phyloP scores from a whole-genome alignment of 495 filamentous ascomycete genomes.

The Schizothecium vesticola region DNA sequence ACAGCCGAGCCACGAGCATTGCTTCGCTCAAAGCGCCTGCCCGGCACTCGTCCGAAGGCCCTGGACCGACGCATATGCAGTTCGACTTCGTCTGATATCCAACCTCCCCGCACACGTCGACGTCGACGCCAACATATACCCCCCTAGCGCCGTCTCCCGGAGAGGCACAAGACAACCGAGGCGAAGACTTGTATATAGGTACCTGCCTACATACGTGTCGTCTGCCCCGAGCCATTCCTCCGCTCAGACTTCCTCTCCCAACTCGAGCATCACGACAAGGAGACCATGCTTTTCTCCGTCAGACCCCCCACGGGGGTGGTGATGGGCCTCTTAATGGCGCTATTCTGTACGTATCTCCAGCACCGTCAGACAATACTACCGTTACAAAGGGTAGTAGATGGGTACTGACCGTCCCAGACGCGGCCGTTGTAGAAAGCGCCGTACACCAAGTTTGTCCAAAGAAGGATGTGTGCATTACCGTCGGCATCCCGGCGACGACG shows the following conservation, averaged over 20 bases:
- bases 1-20: background rate
- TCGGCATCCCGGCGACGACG: constrained; percentile 41
- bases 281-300: background rate
- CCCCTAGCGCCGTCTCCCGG: background rate
- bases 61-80: background rate
- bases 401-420: constrained; percentile 5
- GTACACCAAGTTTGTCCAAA: constrained; percentile 25
- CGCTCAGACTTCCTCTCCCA: background rate
- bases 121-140: background rate
- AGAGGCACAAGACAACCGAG: background rate
- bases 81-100: background rate
- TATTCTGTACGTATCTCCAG: constrained; percentile 18
- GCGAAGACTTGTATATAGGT: background rate
- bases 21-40: background rate
- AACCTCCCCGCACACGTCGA: background rate
- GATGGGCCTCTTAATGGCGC: background rate
- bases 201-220: too few relatives aligned
- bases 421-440: constrained; percentile 16
- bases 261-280: background rate
- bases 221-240: background rate
- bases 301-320: background rate
- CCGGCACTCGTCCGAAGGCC: background rate
- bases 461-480: constrained; percentile 37
- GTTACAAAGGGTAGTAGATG: background rate
- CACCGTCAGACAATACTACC: background rate